Conservation (phyloP, 2,329 filamentous ascomycete species). For the Emergomyces pasteurianus region DNA sequence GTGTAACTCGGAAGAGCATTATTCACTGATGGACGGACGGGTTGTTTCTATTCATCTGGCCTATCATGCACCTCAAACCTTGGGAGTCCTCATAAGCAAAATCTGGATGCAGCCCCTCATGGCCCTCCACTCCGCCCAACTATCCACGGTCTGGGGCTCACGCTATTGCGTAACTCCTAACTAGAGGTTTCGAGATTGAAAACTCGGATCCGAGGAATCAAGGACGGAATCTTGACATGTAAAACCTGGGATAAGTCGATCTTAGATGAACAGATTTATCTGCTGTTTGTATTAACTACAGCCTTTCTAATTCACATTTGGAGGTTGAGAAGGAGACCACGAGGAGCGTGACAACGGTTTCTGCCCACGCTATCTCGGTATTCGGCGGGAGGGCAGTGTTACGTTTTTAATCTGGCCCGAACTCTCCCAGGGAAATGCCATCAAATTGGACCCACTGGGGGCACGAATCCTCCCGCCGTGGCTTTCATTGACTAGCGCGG, state of each 20-base stretch:
- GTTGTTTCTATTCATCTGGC: not conserved
- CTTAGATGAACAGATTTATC: not conserved
- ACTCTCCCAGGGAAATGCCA: constrained; percentile 1
- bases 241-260: not conserved
- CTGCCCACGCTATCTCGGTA: not conserved
- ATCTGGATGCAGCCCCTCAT: not conserved
- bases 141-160: not conserved
- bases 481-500: constrained; percentile 9
- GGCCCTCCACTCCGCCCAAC: not conserved
- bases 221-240: not conserved
- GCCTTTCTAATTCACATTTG: not conserved
- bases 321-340: not conserved
- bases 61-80: not conserved
- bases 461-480: constrained; percentile 5
- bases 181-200: not conserved
- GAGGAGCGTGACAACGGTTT: not conserved
- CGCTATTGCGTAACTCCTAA: constrained; percentile 1
- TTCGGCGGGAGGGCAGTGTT: not conserved
- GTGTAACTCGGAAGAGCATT: not conserved
- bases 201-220: not conserved
- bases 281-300: not conserved
- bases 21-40: not conserved
- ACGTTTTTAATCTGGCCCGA: not conserved
- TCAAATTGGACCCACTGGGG: not conserved
- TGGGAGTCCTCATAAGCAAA: not conserved